Evolutionary conservation across 108 stramenopile genomes (phyloP), one percentile per base, ranked within the genome.

Genomic region (Pseudonitzschia delicatissima): DNA sequence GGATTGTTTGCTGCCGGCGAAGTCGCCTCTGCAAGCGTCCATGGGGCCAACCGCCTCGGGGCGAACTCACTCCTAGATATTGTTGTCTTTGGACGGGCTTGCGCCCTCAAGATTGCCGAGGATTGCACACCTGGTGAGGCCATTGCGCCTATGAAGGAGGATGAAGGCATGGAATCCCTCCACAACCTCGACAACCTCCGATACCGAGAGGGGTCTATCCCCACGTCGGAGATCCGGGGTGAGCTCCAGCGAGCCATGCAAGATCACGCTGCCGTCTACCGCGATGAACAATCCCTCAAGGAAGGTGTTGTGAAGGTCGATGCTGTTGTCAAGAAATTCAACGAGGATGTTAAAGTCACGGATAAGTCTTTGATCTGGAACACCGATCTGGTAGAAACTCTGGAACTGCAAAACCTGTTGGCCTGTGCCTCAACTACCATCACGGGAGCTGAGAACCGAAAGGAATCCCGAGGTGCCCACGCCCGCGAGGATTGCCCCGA

Each of bases 1-100:
- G 99, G 99, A 34, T 82, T 98, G 28, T 99, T 94, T 73, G 99
- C 98, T 48, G 98, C 98, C 17, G 99, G 99, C 33, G 99, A 98
- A 84, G 95, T 92, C 36, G 97, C 97, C 29, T 92, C 95, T 73
- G 99, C 99, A 9, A 97, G 96, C 11, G 99, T 99, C 13, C 99
- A 99, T 70, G 99, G 99, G n/a, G 99, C 99, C 73, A 99, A 99
- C 79, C 95, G 99, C 15, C 81, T 99, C 29, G 99, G 99, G 13
- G 99, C 99, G 69, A 99, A 99, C 71, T 95, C 92, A 23, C 80
- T 99, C 23, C 79, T 99, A 25, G 99, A 99, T 69, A 98, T 99
- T 81, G 99, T 99, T 57, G 99, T 99, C 52, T 99, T 99, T 83
- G 99, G 99, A 40, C 86, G 99, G 44, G 99, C 98, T 13, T 93